Evolutionary conservation across 1,284 basidiomycete species (phyloP).

Genomic region (Agaricales sp.): DNA sequence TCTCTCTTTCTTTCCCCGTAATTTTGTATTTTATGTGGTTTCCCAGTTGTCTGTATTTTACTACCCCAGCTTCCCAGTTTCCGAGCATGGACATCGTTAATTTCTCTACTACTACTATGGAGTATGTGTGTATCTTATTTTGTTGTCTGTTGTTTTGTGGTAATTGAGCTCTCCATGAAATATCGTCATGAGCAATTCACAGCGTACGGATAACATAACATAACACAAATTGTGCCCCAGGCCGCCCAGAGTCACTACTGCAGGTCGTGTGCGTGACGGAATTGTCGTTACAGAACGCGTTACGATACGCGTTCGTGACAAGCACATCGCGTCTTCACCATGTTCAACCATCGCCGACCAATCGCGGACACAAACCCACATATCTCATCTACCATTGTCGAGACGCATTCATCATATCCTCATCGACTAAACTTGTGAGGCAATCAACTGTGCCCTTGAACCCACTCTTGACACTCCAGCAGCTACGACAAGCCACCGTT

Average conservation of each 20-base stretch:
- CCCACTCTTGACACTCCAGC: constrained; percentile 7
- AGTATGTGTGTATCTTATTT: too few species aligned
- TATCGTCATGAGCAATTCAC: neutral
- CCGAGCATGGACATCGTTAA: too few species aligned
- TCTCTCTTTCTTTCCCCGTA: too few species aligned
- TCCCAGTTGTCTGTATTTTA: too few species aligned
- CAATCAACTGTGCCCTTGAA: constrained; percentile 4
- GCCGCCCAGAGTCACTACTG: neutral
- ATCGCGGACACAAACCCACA: neutral
- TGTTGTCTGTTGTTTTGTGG: neutral
- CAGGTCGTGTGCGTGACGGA: too few species aligned
- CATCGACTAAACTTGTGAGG: constrained; percentile 77
- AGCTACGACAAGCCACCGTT: constrained; percentile 85
- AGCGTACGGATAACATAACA: neutral
- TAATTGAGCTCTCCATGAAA: neutral
- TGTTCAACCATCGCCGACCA: neutral
- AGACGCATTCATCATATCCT: constrained; percentile 35
- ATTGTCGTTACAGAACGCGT: neutral
- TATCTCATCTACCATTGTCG: neutral
- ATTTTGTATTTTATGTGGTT: too few species aligned
- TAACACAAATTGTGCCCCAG: neutral
- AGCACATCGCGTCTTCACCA: neutral
- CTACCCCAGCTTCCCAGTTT: too few species aligned
- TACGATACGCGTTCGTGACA: neutral
- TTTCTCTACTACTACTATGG: too few species aligned